Evolutionary conservation across 305 asterid genomes (phyloP).

Genomic region (Withania somnifera): DNA sequence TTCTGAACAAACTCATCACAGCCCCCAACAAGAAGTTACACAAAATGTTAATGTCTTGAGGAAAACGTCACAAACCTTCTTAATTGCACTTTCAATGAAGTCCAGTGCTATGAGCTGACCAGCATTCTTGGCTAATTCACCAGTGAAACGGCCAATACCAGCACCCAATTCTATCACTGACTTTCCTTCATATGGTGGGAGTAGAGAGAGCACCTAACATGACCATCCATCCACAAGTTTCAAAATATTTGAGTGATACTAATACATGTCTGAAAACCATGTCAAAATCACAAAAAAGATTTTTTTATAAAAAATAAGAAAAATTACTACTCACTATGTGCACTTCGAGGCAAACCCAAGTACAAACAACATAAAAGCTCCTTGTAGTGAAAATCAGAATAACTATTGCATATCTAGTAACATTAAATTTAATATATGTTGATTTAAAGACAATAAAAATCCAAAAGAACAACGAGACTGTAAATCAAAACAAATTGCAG

Average conservation of each 20-base stretch:
- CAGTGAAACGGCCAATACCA: slow-evolving; percentile 97
- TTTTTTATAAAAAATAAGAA: background rate
- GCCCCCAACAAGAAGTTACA: background rate
- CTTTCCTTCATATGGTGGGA: slow-evolving; percentile 77
- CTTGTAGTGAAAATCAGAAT: background rate
- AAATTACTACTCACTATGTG: background rate
- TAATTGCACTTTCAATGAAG: slow-evolving; percentile 69
- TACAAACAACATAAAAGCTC: background rate
- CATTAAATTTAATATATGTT: background rate
- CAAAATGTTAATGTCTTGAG: background rate
- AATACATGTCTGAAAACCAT: background rate
- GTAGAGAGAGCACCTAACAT: slow-evolving; percentile 66
- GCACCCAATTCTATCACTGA: slow-evolving; percentile 92
- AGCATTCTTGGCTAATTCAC: slow-evolving; percentile 72
- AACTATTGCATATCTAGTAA: background rate
- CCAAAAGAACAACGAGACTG: background rate
- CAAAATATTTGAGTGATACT: background rate
- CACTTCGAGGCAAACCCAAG: background rate
- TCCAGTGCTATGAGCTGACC: slow-evolving; percentile 65
- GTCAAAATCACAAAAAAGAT: background rate
- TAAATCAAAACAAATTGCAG: background rate
- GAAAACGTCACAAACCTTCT: slow-evolving; percentile 44
- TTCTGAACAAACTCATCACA: background rate
- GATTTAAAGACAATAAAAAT: background rate
- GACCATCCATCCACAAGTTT: background rate